Base-by-base conservation (phyloP, 345 rosid species). In the Sonneratia alba region DNA sequence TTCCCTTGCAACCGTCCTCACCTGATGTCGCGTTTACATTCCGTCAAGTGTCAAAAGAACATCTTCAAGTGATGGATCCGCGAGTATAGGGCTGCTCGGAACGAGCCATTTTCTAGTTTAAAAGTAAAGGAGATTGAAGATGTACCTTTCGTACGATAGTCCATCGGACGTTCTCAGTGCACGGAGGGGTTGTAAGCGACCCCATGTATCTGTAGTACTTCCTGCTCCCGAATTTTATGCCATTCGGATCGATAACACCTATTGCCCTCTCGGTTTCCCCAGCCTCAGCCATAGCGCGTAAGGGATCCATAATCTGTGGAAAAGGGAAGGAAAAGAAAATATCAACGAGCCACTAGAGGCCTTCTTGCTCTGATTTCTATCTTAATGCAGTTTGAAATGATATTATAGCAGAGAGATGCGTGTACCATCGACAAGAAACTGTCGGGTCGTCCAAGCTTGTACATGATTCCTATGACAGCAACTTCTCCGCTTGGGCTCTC, bases 161-260 rank as follows among this genome's bases (percentile, higher is more conserved):
- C 98, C 98, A 93, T 14, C 73, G 12, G 36, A 91, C 88, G 76
- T 87, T 83, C 77, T 91, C 83, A 1, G 90, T 83, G 82, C 98
- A 93, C 62, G 98, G 97, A 80, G 97, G 98, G 73, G 68, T 6
- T 0, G 97, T 93, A n/a, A 93, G 96, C 67, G 98, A 93, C 53
- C 98, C 98, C 2, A 84, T 37, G 74, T 91, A 93, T 81, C 96
- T 83, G 73, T 81, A 93, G 74, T 85, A 93, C 75, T 88, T 83
- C 76, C 89, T 78, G 77, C 88, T 84, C 38, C 83, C 90, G 3
- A 87, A 51, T 53, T 84, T 78, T 32, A 93, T 79, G 45, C 53
- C 22, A 43, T 78, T 86, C 22, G 96, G 92, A 67, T 91, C 81
- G 18, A 86, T 72, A 9, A 80, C 34, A 4, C 97, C 98, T 53